These are phyloP conservation scores for Knoxdaviesia proteae DNA, from an alignment of 2,329 filamentous ascomycete species.

Conservation along the genomic window DNA sequence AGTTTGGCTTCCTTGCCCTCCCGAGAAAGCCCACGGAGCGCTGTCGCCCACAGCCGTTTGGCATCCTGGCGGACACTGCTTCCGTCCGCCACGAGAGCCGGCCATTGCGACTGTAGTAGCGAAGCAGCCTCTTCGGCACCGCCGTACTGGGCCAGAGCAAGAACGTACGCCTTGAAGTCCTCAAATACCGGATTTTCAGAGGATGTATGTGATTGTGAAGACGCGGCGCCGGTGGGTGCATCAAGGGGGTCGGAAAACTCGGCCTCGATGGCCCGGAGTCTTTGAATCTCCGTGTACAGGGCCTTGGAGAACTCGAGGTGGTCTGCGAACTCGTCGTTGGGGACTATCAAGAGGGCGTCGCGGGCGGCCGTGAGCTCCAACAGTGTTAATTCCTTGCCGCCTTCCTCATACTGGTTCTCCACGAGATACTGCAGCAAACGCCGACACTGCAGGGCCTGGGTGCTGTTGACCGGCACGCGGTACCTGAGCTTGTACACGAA, in stretches of 20 bases:
- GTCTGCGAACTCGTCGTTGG: constrained; percentile 19
- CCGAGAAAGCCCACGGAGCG: constrained; percentile 39
- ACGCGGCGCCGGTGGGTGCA: constrained; percentile 2
- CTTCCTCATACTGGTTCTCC: constrained; percentile 14
- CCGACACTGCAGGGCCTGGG: constrained; percentile 37
- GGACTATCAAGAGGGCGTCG: constrained; percentile 19
- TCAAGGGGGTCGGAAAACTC: constrained; percentile 1
- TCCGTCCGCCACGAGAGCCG: constrained; percentile 3
- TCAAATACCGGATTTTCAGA: constrained; percentile 4
- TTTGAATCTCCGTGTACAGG: constrained; percentile 16
- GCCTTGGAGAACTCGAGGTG: constrained; percentile 26
- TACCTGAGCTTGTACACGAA: constrained; percentile 33
- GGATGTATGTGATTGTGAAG: no score
- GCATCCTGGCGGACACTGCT: constrained; percentile 2
- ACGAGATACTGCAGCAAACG: constrained; percentile 41
- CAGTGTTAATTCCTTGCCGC: constrained; percentile 13
- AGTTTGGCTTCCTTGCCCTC: constrained; percentile 39
- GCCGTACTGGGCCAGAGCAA: constrained; percentile 30
- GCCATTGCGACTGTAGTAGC: constrained; percentile 3
- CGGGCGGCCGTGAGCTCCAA: constrained; percentile 24
- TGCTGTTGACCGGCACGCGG: constrained; percentile 33
- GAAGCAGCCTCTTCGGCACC: constrained; percentile 27
- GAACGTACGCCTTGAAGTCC: constrained; percentile 23
- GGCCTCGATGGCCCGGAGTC: constrained; percentile 7
- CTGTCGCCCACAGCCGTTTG: constrained; percentile 21